Evolutionary conservation across 345 rosid genomes (phyloP).

Genomic region (Citrus cavaleriei): DNA sequence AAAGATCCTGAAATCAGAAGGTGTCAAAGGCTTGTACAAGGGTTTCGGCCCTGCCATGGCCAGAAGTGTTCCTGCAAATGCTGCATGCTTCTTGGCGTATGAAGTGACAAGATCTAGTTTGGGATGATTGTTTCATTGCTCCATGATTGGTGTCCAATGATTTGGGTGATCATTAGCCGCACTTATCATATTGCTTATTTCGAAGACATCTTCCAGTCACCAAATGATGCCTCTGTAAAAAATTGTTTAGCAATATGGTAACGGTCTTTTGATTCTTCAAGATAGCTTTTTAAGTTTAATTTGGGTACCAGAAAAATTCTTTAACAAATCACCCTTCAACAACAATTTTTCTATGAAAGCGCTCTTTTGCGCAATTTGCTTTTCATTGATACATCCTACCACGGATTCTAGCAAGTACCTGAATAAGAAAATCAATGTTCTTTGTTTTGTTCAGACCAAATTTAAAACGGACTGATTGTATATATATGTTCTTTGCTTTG

Average conservation of each 20-base stretch:
- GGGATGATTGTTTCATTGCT: slow-evolving; percentile 34
- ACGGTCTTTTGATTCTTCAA: slow-evolving; percentile 2
- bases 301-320: slow-evolving; percentile 10
- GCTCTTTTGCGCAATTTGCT: neutral
- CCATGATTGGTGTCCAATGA: neutral
- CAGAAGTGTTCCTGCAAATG: slow-evolving; percentile 94
- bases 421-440: too few relatives aligned
- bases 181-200: slow-evolving; percentile 10
- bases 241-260: slow-evolving; percentile 15
- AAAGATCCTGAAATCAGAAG: slow-evolving; percentile 73
- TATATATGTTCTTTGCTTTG: too few relatives aligned
- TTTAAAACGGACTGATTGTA: too few relatives aligned
- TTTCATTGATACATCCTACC: neutral
- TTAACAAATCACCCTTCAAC: neutral
- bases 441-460: too few relatives aligned
- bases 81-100: slow-evolving; percentile 93
- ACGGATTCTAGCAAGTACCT: too few relatives aligned
- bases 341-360: neutral
- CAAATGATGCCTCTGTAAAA: slow-evolving; percentile 2
- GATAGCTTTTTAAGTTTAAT: neutral
- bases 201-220: slow-evolving; percentile 7
- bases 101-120: slow-evolving; percentile 84
- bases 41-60: slow-evolving; percentile 98
- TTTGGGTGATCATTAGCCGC: neutral
- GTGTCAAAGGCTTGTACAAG: slow-evolving; percentile 88